phyloP scores from a whole-genome alignment of 169 alveolate genomes.

The Hepatocystis sp. region DNA sequence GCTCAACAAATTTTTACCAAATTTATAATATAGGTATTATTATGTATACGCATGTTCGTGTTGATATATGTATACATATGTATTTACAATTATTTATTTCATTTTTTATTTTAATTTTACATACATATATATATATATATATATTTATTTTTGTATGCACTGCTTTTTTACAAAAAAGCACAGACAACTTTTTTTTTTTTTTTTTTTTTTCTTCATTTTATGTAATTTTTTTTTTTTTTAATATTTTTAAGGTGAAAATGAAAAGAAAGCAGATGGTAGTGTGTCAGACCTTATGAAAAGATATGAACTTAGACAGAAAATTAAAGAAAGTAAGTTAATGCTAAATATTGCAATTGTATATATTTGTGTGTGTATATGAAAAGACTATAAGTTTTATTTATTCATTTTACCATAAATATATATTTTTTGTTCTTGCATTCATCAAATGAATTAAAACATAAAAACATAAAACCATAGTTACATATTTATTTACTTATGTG shows the following conservation, averaged over 20 bases:
- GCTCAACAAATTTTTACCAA: constrained; percentile 73
- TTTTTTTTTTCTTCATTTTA: constrained; percentile 10
- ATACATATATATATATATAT: not conserved
- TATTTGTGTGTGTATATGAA: no score
- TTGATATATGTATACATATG: not conserved
- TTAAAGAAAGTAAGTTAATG: constrained; percentile 57
- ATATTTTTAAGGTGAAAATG: constrained; percentile 41
- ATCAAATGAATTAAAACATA: no score
- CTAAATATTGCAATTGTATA: no score
- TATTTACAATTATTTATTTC: not conserved
- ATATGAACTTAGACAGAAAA: constrained; percentile 72
- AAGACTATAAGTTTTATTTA: no score
- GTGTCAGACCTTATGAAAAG: constrained; percentile 53
- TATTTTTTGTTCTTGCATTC: no score
- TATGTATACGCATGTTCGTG: no score
- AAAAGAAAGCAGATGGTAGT: constrained; percentile 47
- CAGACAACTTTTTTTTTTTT: not conserved
- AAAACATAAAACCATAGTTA: no score
- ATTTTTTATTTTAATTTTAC: not conserved
- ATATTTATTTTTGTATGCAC: not conserved
- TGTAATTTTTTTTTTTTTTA: constrained; percentile 14
- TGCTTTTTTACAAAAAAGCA: not conserved
- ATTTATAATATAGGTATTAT: constrained; percentile 64
- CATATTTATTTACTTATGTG: no score
- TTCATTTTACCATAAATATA: no score